These are phyloP conservation scores for Colletotrichum simmondsii DNA, from an alignment of 2,329 filamentous ascomycete species.

Conservation along the genomic window DNA sequence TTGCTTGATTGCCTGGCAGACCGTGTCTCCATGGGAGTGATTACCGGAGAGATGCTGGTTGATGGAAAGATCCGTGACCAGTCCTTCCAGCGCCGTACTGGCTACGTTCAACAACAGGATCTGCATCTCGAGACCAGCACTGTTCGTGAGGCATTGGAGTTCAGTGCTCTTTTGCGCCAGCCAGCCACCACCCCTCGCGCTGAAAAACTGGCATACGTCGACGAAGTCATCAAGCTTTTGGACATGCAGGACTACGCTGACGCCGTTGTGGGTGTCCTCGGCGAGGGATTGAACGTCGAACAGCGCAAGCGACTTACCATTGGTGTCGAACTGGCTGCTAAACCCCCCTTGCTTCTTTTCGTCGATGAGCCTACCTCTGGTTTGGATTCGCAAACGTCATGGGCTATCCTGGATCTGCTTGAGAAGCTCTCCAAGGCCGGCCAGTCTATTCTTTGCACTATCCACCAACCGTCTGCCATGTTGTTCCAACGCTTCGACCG, in stretches of 20 bases:
- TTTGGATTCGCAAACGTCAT: slow-evolving; percentile 79
- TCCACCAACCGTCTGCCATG: slow-evolving; percentile 37
- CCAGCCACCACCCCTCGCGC: slow-evolving; percentile 62
- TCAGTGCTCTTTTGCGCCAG: slow-evolving; percentile 75
- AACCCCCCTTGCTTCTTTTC: slow-evolving; percentile 78
- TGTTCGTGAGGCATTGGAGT: slow-evolving; percentile 74
- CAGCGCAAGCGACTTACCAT: slow-evolving; percentile 73
- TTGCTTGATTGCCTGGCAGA: slow-evolving; percentile 70
- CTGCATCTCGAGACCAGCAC: slow-evolving; percentile 38
- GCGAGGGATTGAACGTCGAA: slow-evolving; percentile 62
- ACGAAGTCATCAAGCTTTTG: slow-evolving; percentile 44
- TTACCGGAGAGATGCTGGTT: slow-evolving; percentile 74
- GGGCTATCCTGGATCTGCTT: slow-evolving; percentile 78
- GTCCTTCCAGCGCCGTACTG: slow-evolving; percentile 76
- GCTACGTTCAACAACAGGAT: slow-evolving; percentile 76
- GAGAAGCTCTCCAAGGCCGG: slow-evolving; percentile 69
- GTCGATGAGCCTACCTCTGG: slow-evolving; percentile 83
- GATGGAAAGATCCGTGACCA: slow-evolving; percentile 72
- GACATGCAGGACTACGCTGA: slow-evolving; percentile 73
- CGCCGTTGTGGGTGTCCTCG: slow-evolving; percentile 75
- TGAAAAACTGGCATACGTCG: slow-evolving; percentile 43
- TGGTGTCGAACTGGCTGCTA: slow-evolving; percentile 80
- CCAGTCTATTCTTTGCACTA: slow-evolving; percentile 53
- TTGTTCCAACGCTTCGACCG: slow-evolving; percentile 37
- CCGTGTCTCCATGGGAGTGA: slow-evolving; percentile 75